Evolutionary conservation across 2,329 filamentous ascomycete genomes (phyloP), one percentile per base, ranked within the genome.

Genomic region (Mollisiaceae sp.): DNA sequence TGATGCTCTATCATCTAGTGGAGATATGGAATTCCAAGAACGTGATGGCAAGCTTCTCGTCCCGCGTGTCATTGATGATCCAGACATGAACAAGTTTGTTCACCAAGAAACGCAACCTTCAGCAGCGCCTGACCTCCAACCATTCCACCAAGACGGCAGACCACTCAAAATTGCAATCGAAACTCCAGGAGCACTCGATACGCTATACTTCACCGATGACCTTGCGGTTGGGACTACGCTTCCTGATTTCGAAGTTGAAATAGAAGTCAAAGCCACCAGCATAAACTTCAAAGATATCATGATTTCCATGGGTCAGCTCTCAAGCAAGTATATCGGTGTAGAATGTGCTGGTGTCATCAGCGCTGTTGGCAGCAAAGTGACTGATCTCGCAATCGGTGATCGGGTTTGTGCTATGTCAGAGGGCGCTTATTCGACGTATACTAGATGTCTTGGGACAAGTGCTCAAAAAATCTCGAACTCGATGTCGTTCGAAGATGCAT

Each of bases 81-180:
- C 71, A 0, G 75, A 77, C 8, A 69, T 71, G 65, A 70, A 72
- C 68, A 78, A 79, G 22, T 75, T 79, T 12, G 79, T 83, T 14
- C 78, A 82, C 67, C 75, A 77, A 18, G 76, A 81, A 67, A 82
- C 79, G 1, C 78, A 79, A 60, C 74, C 77, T 0, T 75, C 75
- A 9, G 71, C 75, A 4, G 72, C 74, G 2, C 70, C 80, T 4
- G 78, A 80, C 63, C 73, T 77, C 0, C 76, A 77, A 6, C 74
- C 77, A 1, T 86, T 85, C 67, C 74, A 75, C 0, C 73, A 75
- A 58, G 36, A 59, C 18, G 67, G 63, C 5, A 58, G 73, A 20
- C 69, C 71, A 11, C 56, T 75, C 22, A 71, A 71, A 41, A 67
- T 75, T 1, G 65, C 66, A 0, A 68, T 75, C 11, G 67, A 66